Evolutionary conservation across 805 yeast genomes (phyloP).

Genomic region (Metschnikowia kunwiensis): DNA sequence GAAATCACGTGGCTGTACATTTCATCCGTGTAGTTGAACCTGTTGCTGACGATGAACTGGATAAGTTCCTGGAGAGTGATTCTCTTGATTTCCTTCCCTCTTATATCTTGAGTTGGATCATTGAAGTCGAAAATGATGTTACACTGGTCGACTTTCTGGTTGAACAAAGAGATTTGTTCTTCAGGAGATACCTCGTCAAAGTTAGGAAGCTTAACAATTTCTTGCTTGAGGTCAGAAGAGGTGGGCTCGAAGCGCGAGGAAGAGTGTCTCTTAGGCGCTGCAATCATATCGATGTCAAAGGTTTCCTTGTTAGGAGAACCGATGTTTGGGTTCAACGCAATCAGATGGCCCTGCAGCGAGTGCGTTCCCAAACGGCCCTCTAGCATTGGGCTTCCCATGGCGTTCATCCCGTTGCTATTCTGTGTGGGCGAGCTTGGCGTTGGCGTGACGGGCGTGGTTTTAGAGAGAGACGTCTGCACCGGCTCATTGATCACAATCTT

Average conservation of each 20-base stretch:
- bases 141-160: constrained; percentile 91
- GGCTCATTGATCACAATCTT: constrained; percentile 21
- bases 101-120: constrained; percentile 88
- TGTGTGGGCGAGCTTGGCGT: constrained; percentile 17
- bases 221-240: constrained; percentile 40
- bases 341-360: constrained; percentile 29
- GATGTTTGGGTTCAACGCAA: constrained; percentile 56
- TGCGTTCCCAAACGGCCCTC: constrained; percentile 18
- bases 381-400: constrained; percentile 8
- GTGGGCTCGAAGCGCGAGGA: constrained; percentile 85
- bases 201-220: constrained; percentile 71
- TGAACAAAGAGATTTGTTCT: constrained; percentile 73
- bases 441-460: constrained; percentile 19
- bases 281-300: constrained; percentile 75
- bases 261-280: constrained; percentile 81
- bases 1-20: constrained; percentile 84
- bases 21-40: constrained; percentile 84
- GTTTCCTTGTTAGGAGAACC: constrained; percentile 62
- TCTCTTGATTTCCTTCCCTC: constrained; percentile 90
- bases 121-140: constrained; percentile 89
- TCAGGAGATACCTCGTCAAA: constrained; percentile 84
- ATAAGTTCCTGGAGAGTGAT: constrained; percentile 84
- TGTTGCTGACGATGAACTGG: constrained; percentile 77
- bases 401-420: constrained; percentile 1
- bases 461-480: constrained; percentile 14